Conservation (phyloP, 1,284 basidiomycete genomes). For the Laetiporus sulphureus region DNA sequence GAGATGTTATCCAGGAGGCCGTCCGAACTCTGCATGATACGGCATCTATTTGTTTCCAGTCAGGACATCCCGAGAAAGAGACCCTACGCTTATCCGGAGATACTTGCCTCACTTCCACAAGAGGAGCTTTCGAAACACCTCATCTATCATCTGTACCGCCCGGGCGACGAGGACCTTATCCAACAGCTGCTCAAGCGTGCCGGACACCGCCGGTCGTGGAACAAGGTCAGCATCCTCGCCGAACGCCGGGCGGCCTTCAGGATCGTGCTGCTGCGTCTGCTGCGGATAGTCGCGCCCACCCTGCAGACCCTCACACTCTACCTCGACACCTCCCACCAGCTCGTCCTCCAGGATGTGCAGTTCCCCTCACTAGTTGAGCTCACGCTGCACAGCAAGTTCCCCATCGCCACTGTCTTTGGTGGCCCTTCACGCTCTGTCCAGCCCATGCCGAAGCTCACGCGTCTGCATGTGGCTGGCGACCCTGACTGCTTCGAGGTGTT, state of each 20-base stretch:
- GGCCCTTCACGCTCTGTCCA: background rate
- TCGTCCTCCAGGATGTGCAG: background rate
- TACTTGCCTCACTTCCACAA: background rate
- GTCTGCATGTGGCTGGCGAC: conserved; percentile 3
- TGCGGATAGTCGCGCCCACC: background rate
- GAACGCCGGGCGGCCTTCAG: background rate
- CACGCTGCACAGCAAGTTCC: background rate
- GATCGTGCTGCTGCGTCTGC: background rate
- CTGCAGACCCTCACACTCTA: conserved; percentile 2
- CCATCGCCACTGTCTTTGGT: background rate
- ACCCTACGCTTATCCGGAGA: background rate
- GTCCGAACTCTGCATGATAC: background rate
- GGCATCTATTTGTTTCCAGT: conserved; percentile 1
- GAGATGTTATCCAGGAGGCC: conserved; percentile 1
- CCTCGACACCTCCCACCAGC: background rate
- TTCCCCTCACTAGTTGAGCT: conserved; percentile 4
- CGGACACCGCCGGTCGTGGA: background rate
- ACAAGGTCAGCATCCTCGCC: no score
- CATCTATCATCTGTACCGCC: background rate
- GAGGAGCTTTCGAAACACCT: background rate
- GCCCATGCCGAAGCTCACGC: background rate
- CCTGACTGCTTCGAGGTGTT: background rate
- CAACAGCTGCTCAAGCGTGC: background rate
- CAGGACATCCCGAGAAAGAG: background rate
- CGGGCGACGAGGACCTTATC: background rate